Base-by-base conservation (phyloP, 495 filamentous ascomycete species). In the Corynascus novoguineensis region DNA sequence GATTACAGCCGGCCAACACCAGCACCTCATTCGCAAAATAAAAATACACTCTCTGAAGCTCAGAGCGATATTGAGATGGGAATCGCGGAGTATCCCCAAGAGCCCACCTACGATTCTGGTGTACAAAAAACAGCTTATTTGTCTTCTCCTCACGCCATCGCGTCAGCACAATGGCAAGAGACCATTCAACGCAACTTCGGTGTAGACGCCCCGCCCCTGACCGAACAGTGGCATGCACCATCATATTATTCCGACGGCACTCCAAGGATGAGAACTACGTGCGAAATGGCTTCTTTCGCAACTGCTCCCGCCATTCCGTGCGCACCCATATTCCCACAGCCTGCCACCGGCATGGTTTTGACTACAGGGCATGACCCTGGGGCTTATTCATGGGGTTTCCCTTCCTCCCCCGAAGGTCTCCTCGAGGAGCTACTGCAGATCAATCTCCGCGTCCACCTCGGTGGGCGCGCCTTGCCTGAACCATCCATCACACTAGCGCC, bases 401-500 rank as follows among this genome's bases (percentile, higher is more conserved):
- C 54, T 2, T 7, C 14, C 12, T 29, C 45, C 8, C 25, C 45
- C 14, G 51, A 62, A n/a, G 38, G 7, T 29, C 17, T 32, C n/a
- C 48, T 55, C 17, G 71, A 55, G 21, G 55, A 62, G 10, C 24
- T 55, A 12, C 38, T 37, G 1, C 44, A 55, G 11, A 54, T 58
- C 17, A 50, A 55, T 50, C 38, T 57, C 25, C 62, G 59, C 32
- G 53, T 64, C 14, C 55, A 61, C 22, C 55, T 52, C 3, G 62
- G 51, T n/a, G 48, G 55, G 12, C 47, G 29, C 4, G 31, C 49
- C 25, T 29, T 58, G 38, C 5, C 17, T 3, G 14, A 38, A 1
- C 27, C 31, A 0, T 14, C 32, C 8, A 1, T 29, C 9, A 9
- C 44, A 0, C 41, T 37, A 4, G 31, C 47, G 2, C 17, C 53